Evolutionary conservation across 2,329 filamentous ascomycete genomes (phyloP).

Genomic region (Thielaviopsis euricoi): DNA sequence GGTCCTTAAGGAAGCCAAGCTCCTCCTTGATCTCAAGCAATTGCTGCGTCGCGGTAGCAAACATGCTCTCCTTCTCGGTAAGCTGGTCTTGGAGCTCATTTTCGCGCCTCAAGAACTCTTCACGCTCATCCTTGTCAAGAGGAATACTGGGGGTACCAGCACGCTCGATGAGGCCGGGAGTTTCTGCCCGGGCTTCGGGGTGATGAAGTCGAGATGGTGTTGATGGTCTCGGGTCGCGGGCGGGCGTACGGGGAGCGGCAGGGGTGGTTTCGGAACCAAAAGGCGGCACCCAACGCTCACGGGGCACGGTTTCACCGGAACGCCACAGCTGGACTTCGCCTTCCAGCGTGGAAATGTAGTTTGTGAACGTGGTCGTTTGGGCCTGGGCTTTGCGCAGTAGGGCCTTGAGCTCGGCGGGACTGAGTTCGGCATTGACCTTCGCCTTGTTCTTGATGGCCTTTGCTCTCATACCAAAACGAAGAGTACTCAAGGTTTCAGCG

Average conservation of each 20-base stretch:
- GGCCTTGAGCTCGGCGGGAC: conserved; percentile 83
- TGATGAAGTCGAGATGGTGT: conserved; percentile 24
- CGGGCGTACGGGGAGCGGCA: conserved; percentile 21
- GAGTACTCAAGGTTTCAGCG: conserved; percentile 76
- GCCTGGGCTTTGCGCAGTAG: conserved; percentile 84
- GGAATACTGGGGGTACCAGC: conserved; percentile 74
- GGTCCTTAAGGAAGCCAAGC: conserved; percentile 68
- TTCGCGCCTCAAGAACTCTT: conserved; percentile 86
- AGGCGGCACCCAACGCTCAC: conserved; percentile 63
- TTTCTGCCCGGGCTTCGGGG: conserved; percentile 44
- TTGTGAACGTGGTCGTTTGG: conserved; percentile 77
- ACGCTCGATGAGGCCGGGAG: conserved; percentile 56
- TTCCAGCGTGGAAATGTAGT: conserved; percentile 70
- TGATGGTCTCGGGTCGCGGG: conserved; percentile 32
- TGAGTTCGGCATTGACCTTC: conserved; percentile 97
- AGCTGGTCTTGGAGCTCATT: conserved; percentile 97
- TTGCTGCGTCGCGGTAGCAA: conserved; percentile 62
- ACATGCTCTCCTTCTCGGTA: conserved; percentile 74
- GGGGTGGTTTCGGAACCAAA: conserved; percentile 22
- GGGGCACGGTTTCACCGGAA: conserved; percentile 71
- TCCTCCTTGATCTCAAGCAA: conserved; percentile 77
- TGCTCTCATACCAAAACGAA: conserved; percentile 87
- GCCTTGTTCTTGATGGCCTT: conserved; percentile 99
- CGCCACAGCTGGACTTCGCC: conserved; percentile 78
- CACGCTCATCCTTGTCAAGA: conserved; percentile 88